phyloP scores from a whole-genome alignment of 2,329 filamentous ascomycete species.

The Pseudocercospora crystallina region DNA sequence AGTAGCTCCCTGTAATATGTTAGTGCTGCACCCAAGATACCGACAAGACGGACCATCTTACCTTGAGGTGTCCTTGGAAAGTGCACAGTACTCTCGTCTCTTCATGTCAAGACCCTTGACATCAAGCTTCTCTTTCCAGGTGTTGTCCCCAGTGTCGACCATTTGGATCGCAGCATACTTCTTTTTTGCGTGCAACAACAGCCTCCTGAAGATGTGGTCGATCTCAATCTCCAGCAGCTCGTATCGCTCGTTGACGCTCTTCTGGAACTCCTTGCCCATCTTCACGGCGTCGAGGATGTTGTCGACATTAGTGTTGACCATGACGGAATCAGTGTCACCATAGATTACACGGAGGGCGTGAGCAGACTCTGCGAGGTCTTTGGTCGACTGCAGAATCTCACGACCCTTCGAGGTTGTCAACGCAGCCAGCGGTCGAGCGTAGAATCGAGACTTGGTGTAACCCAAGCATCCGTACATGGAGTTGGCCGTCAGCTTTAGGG shows the following conservation, averaged over 20 bases:
- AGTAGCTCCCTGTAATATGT: constrained; percentile 62
- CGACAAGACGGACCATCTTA: constrained; percentile 31
- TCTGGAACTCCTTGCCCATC: constrained; percentile 93
- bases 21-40: constrained; percentile 12
- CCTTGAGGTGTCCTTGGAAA: constrained; percentile 91
- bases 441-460: constrained; percentile 95
- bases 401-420: constrained; percentile 96
- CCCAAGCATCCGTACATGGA: constrained; percentile 99
- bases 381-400: constrained; percentile 94
- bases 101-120: constrained; percentile 99
- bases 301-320: constrained; percentile 99
- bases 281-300: constrained; percentile 86
- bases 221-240: constrained; percentile 94
- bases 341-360: constrained; percentile 89
- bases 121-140: constrained; percentile 91
- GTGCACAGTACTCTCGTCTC: constrained; percentile 89
- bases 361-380: constrained; percentile 88
- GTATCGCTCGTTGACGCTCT: constrained; percentile 90
- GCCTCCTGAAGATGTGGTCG: constrained; percentile 91
- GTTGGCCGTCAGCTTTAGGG: constrained; percentile 95
- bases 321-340: constrained; percentile 98
- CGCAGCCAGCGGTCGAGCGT: constrained; percentile 89
- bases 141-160: constrained; percentile 76
- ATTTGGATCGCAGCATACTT: constrained; percentile 98
- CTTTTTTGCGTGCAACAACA: constrained; percentile 95